Base-by-base conservation (phyloP, 2,329 filamentous ascomycete genomes). In the Helicocarpus griseus region DNA sequence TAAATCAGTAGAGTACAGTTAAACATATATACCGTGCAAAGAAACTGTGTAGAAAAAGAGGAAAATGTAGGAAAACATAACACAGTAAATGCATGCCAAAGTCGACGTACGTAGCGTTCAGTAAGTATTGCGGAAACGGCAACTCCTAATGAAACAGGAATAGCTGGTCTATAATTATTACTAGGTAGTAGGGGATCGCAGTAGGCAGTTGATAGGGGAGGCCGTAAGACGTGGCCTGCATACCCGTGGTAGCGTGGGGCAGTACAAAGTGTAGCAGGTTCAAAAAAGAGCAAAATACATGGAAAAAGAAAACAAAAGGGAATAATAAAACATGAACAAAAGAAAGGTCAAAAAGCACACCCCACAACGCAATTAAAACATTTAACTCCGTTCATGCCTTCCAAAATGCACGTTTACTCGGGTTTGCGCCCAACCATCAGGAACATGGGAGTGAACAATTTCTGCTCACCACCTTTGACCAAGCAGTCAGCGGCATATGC, bases 391-490 rank as follows among this genome's bases (percentile, higher is more conserved):
- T n/a, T n/a, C n/a, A n/a, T n/a, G n/a, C n/a, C n/a, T n/a, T n/a
- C n/a, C n/a, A n/a, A n/a, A n/a, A n/a, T n/a, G n/a, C n/a, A n/a
- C 29, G 33, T 51, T 65, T 67, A 69, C 64, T 70, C 64, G 39
- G 91, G 89, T 78, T 96, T 96, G 72, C 87, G 83, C 55, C 82
- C 91, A 54, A 96, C 81, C 88, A 96, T 96, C 65, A 97, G 76
- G 74, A 95, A 96, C 91, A 97, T 97, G 52, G 91, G 91, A 1
- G 91, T 97, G 73, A 97, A 97, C n/a, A 97, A 79, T 69, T 95
- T 87, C 74, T 90, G 78, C 68, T 82, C 81, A 33, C 83, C 91
- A 70, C 91, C 91, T 45, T 87, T 88, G 21, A 95, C 90, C 48
- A 97, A 76, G 62, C 82, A 86, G 70, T 96, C 90, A 9, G 81